Evolutionary conservation across 2,329 filamentous ascomycete species (phyloP).

Genomic region (Fusarium begoniae): DNA sequence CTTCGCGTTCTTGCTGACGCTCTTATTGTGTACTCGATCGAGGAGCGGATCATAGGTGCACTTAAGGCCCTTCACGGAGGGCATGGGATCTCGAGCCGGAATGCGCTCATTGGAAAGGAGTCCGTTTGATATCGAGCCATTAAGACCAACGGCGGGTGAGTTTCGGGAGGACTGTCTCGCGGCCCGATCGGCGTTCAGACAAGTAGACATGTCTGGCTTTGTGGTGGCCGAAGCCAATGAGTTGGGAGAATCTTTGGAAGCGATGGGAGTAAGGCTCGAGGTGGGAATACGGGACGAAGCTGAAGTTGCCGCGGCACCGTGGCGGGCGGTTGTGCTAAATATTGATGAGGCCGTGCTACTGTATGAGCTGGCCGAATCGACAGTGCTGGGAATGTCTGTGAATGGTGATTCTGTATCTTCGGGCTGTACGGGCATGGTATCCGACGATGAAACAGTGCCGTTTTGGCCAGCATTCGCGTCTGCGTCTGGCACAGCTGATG

Average conservation of each 20-base stretch:
- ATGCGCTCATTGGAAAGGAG: constrained; percentile 52
- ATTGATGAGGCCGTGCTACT: constrained; percentile 76
- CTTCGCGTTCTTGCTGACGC: constrained; percentile 66
- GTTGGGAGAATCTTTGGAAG: constrained; percentile 61
- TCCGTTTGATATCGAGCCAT: constrained; percentile 49
- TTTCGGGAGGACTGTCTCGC: constrained; percentile 41
- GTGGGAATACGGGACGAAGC: constrained; percentile 54
- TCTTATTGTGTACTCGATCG: constrained; percentile 60
- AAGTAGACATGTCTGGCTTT: constrained; percentile 65
- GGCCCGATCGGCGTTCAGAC: constrained; percentile 55
- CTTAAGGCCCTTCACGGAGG: constrained; percentile 63
- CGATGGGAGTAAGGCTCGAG: constrained; percentile 61
- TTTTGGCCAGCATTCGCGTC: constrained; percentile 38
- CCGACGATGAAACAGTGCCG: constrained; percentile 35
- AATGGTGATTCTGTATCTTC: constrained; percentile 69
- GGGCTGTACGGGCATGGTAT: constrained; percentile 43
- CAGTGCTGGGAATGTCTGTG: constrained; percentile 74
- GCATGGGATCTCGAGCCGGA: constrained; percentile 65
- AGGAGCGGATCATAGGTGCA: constrained; percentile 70
- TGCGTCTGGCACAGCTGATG: constrained; percentile 36
- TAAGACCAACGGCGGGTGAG: constrained; percentile 42
- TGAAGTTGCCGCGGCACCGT: constrained; percentile 50
- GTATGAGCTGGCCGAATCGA: constrained; percentile 77
- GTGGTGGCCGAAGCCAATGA: constrained; percentile 58
- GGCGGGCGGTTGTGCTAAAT: constrained; percentile 64